Percentiles rank a stretch among this genome's conserved stretches.
These are phyloP conservation scores for Phaseolus lunatus DNA, from an alignment of 306 rosid species.

Conservation along the genomic window DNA sequence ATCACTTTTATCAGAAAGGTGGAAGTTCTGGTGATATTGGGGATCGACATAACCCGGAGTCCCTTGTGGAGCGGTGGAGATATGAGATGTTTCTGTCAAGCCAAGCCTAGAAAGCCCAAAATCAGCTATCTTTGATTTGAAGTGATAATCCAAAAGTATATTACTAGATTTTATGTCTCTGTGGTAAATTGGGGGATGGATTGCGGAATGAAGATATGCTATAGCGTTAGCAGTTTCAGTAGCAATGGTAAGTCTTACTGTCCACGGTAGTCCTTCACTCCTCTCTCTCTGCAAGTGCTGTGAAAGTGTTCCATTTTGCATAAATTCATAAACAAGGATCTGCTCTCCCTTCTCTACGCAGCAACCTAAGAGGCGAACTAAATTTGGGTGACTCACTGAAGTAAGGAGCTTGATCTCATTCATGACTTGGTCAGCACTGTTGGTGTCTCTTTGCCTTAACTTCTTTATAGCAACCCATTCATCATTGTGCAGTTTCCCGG, in stretches of 20 bases:
- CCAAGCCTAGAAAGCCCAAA: constrained; percentile 98
- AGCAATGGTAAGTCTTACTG: constrained; percentile 81
- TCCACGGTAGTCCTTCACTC: constrained; percentile 87
- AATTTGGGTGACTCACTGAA: constrained; percentile 90
- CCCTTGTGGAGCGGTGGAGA: constrained; percentile 98
- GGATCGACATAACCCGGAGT: constrained; percentile 99
- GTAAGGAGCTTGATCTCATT: constrained; percentile 96
- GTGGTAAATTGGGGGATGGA: constrained; percentile 93
- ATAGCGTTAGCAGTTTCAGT: constrained; percentile 88
- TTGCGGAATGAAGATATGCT: constrained; percentile 90
- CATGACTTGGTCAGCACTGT: constrained; percentile 88
- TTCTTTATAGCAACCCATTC: constrained; percentile 89
- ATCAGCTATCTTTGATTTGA: constrained; percentile 96
- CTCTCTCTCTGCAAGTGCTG: constrained; percentile 85
- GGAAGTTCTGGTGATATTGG: constrained; percentile 95
- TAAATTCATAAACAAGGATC: constrained; percentile 86
- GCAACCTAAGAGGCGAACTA: constrained; percentile 95
- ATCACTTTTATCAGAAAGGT: constrained; percentile 95
- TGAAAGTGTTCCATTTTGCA: constrained; percentile 92
- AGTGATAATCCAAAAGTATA: constrained; percentile 78
- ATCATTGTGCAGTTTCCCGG: constrained; percentile 78
- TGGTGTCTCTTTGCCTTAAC: constrained; percentile 80
- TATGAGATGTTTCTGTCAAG: constrained; percentile 79
- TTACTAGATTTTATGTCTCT: constrained; percentile 95
- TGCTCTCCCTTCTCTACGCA: constrained; percentile 94